Base-by-base conservation (phyloP, 2,329 filamentous ascomycete genomes). In the Hypoxylon sp. region DNA sequence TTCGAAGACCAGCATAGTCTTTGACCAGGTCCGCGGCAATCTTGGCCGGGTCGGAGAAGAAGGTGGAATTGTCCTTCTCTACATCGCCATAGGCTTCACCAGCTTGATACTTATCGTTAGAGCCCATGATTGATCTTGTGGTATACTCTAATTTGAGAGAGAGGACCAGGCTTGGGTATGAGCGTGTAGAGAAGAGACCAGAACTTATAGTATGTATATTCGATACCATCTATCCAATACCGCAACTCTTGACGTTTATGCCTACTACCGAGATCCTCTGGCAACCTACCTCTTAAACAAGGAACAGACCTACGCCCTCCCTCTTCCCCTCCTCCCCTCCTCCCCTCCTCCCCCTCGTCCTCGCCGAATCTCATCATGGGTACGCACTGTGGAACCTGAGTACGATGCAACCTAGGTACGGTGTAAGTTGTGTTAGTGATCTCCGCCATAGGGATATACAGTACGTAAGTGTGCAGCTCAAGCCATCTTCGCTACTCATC, bases 21-120 rank as follows among this genome's bases (percentile, higher is more conserved):
- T 69, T 75, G 41, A 76, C 43, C 11, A 76, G 48, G 18, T 72
- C 69, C 21, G 64, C 61, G 24, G 73, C 74, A 20, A 76, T 55
- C 66, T 74, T 72, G 15, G 65, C 47, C 3, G 72, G 74, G 45
- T 77, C 70, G 10, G 67, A 49, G 13, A 76, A 65, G 58, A 72
- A 67, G 55, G 63, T 69, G 2, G 67, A 27, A 2, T 68, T 60
- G 2, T 61, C 59, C 26, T 68, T 65, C 10, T 58, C 64, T 0
- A 59, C 53, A 24, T 72, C 70, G 1, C 65, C 72, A 52, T 77
- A 77, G 4, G 70, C 57, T 58, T 77, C 75, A 1, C 74, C 75
- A 4, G 73, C 74, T 55, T 76, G 74, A 21, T 68, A 77, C 55
- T 76, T 77, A 45, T 74, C 67, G 31, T 71, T 64, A 40, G 68